A percentile compares a stretch with the other conserved stretches of the same genome.
Conservation (phyloP, 441 rosid genomes). For the Omphalea diandra region DNA sequence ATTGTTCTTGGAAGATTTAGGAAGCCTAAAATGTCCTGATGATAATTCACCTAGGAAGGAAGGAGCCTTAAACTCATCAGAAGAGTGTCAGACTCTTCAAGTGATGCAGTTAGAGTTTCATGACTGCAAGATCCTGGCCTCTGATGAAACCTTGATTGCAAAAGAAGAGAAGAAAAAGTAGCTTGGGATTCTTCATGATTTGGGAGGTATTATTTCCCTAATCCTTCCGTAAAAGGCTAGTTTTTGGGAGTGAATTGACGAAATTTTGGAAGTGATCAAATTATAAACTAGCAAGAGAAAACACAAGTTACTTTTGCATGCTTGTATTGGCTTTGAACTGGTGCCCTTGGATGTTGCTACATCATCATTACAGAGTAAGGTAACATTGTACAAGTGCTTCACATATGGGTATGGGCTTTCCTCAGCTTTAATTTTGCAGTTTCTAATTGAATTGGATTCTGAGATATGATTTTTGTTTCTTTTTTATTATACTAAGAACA, state of each 20-base stretch:
- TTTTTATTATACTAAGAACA: background rate
- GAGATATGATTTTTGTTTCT: background rate
- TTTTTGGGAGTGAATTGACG: background rate
- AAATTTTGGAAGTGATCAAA: background rate
- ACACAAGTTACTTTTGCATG: background rate
- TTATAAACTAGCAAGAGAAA: background rate
- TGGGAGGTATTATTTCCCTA: background rate
- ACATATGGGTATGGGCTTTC: background rate
- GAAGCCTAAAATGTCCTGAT: background rate
- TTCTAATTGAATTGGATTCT: background rate
- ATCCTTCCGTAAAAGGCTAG: background rate
- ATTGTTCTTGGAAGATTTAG: background rate
- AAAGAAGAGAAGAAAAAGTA: background rate
- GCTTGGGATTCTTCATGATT: background rate
- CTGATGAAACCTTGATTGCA: conserved; percentile 7
- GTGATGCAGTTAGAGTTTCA: background rate
- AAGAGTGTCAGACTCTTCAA: background rate
- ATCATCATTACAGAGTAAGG: background rate
- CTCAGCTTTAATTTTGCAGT: background rate
- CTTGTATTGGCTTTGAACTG: background rate
- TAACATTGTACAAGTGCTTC: background rate
- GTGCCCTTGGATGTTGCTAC: background rate
- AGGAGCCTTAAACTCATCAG: background rate
- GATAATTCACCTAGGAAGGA: background rate
- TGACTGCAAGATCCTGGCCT: conserved; percentile 3